These are phyloP conservation scores for Teunomyces tritomae DNA, from an alignment of 805 yeast genomes.

Conservation along the genomic window DNA sequence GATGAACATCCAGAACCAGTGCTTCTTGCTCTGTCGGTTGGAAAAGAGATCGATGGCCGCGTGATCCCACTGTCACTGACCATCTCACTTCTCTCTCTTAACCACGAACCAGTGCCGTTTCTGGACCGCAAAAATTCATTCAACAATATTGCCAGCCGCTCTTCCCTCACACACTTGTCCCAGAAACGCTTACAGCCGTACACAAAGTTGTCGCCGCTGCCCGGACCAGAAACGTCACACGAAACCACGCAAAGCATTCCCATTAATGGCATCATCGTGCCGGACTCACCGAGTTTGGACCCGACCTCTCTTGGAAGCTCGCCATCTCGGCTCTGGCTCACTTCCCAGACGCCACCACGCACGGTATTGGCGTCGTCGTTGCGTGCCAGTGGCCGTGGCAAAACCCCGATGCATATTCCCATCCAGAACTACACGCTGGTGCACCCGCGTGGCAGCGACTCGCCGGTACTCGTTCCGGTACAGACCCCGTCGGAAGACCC, in stretches of 20 bases:
- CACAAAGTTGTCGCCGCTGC: slow-evolving; percentile 3
- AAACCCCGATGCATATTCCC: slow-evolving; percentile 9
- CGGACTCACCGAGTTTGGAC: slow-evolving; percentile 52
- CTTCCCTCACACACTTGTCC: slow-evolving; percentile 23
- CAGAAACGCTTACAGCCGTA: slow-evolving; percentile 39
- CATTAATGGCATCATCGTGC: slow-evolving; percentile 21
- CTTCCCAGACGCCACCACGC: slow-evolving; percentile 53
- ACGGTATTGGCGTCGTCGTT: slow-evolving; percentile 16
- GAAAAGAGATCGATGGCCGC: slow-evolving; percentile 38
- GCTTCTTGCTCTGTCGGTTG: slow-evolving; percentile 42
- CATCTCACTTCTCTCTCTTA: slow-evolving; percentile 36
- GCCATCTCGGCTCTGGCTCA: slow-evolving; percentile 53
- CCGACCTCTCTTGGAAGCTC: slow-evolving; percentile 55
- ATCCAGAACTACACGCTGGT: slow-evolving; percentile 8
- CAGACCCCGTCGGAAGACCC: slow-evolving; percentile 42
- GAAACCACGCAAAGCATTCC: slow-evolving; percentile 30
- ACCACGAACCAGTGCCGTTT: slow-evolving; percentile 5
- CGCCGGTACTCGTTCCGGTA: slow-evolving; percentile 38
- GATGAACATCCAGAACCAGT: slow-evolving; percentile 46
- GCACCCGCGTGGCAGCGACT: slow-evolving; percentile 7
- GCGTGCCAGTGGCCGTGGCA: background rate
- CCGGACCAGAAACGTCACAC: slow-evolving; percentile 6
- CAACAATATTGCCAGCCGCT: slow-evolving; percentile 16
- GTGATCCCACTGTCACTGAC: slow-evolving; percentile 43
- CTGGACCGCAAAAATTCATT: slow-evolving; percentile 18